Base-by-base conservation (phyloP, 1,284 basidiomycete genomes). In the Boletus subluridellus region DNA sequence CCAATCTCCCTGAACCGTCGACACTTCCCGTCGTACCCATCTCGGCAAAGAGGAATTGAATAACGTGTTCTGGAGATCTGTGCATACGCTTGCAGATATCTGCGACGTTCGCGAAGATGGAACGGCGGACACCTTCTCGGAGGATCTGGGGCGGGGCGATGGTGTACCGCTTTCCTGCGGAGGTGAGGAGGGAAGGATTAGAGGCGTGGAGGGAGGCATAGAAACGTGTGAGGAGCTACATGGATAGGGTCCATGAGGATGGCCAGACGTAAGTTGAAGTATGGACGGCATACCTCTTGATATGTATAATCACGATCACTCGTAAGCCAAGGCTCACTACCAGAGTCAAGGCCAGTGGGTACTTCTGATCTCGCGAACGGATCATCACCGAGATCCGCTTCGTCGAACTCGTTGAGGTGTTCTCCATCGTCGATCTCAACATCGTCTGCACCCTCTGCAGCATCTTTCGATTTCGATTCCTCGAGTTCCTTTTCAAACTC, bases 41-140 rank as follows among this genome's bases (percentile, higher is more conserved):
- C 79, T 99, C 96, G 55, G 97, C 88, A 75, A 98, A 98, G 66
- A 99, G 80, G 82, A 94, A 99, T 75, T 94, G 90, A 65, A 98
- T 98, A 68, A 98, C 94, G 73, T 99, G 97, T 77, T 99, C 97
- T n/a, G 96, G 95, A 78, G 94, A 91, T 74, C 96, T 84, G 79
- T 98, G 96, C 95, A 99, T 98, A 68, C 93, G 87, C 77, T 92
- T 95, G 84, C 96, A 98, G 67, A 99, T 99, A 73, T 99, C 96
- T 66, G 89, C 87, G 60, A 99, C 85, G 76, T 99, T 99, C 65
- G 94, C 90, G 67, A 99, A 99, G 64, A 97, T 90, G 46, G 94
- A 90, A 78, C 96, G 96, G 78, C 99, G 98, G 78, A 95, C 96
- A 60, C 89, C 89, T 82, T 99, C 96, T 70, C 94, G 84, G 69